These are phyloP conservation scores for Allium cepa DNA, from an alignment of 106 monocot species.

Conservation along the genomic window DNA sequence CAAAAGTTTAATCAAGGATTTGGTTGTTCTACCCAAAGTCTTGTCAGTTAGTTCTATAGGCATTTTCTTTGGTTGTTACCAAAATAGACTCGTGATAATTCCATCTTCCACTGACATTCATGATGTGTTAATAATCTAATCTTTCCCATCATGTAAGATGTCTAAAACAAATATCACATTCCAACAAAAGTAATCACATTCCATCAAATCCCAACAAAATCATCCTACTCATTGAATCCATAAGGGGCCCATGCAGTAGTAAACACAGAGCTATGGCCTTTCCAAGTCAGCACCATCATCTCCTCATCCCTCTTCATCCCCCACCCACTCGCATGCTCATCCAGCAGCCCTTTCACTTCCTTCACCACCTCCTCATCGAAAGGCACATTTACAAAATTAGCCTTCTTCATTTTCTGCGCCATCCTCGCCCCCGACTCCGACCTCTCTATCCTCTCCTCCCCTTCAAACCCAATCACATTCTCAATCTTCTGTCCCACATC, in stretches of 20 bases:
- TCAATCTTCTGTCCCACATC: constrained; percentile 61
- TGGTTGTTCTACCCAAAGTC: too few relatives aligned
- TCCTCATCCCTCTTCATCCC: constrained; percentile 63
- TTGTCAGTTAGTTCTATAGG: too few relatives aligned
- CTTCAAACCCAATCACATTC: constrained; percentile 41
- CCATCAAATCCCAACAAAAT: constrained; percentile 4
- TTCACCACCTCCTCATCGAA: constrained; percentile 34
- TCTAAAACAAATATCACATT: neutral
- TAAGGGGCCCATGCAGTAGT: constrained; percentile 37
- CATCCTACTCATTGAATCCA: neutral
- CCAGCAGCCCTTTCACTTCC: constrained; percentile 37
- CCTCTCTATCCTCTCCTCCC: constrained; percentile 33
- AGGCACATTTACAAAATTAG: constrained; percentile 9
- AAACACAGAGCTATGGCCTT: constrained; percentile 53
- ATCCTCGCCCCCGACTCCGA: constrained; percentile 19
- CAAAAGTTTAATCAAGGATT: too few relatives aligned
- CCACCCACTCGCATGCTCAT: constrained; percentile 60
- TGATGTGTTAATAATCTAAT: neutral
- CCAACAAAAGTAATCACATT: neutral
- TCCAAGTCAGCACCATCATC: constrained; percentile 63
- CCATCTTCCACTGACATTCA: too few relatives aligned
- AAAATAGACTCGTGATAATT: too few relatives aligned
- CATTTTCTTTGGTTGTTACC: too few relatives aligned
- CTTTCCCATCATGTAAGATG: neutral
- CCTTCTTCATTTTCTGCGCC: constrained; percentile 25